Evolutionary conservation across 805 yeast species (phyloP).

Genomic region (Ogataea paradorogensis): DNA sequence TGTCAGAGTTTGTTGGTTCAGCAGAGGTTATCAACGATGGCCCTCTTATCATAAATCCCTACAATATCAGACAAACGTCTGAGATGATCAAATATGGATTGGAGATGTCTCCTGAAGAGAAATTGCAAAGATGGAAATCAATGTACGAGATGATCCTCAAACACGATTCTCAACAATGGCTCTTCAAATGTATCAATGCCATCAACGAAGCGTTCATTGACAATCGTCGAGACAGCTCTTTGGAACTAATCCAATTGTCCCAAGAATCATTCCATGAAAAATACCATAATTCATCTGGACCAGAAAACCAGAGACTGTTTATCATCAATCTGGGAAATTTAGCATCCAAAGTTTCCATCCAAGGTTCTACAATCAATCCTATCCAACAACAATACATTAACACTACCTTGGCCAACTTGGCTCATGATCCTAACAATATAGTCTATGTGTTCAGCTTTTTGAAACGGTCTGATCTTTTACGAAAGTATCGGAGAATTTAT

Average conservation of each 20-base stretch:
- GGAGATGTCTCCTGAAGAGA: conserved; percentile 60
- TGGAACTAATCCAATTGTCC: conserved; percentile 25
- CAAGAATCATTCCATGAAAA: conserved; percentile 36
- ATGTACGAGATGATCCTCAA: conserved; percentile 56
- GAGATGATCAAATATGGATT: conserved; percentile 62
- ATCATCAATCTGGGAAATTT: conserved; percentile 51
- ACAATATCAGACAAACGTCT: conserved; percentile 73
- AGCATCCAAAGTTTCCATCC: conserved; percentile 32
- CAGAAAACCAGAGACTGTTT: conserved; percentile 42
- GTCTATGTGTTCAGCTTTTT: conserved; percentile 72
- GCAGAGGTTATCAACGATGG: conserved; percentile 74
- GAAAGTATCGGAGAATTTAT: conserved; percentile 63
- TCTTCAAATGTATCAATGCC: conserved; percentile 48
- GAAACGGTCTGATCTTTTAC: conserved; percentile 61
- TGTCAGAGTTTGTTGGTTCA: conserved; percentile 94
- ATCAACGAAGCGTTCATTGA: conserved; percentile 51
- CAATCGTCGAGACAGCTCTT: conserved; percentile 28
- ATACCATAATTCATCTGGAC: conserved; percentile 22
- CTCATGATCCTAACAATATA: conserved; percentile 53
- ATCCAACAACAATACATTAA: conserved; percentile 63
- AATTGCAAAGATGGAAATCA: conserved; percentile 56
- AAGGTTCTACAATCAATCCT: conserved; percentile 39
- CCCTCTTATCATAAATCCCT: conserved; percentile 81
- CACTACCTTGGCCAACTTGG: conserved; percentile 55
- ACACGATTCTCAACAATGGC: conserved; percentile 79